A percentile compares a stretch with the other conserved stretches of the same genome.
Conservation (phyloP, 2,329 filamentous ascomycete genomes). For the Beauveria asiatica region DNA sequence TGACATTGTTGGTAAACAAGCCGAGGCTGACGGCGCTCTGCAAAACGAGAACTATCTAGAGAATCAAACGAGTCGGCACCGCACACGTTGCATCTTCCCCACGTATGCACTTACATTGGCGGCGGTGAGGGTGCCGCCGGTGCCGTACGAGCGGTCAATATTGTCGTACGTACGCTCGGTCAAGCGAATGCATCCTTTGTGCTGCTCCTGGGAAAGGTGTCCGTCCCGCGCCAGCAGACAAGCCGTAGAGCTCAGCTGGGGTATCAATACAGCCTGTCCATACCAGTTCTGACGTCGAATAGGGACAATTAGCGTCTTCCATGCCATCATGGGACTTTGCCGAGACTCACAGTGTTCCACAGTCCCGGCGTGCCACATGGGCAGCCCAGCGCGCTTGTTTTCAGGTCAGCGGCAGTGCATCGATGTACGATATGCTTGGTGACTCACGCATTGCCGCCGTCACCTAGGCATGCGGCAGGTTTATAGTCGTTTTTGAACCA, state of each 20-base stretch:
- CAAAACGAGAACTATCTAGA: slow-evolving; percentile 17
- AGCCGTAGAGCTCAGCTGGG: slow-evolving; percentile 16
- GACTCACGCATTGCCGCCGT: slow-evolving; percentile 15
- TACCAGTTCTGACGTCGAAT: slow-evolving; percentile 17
- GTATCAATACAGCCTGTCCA: slow-evolving; percentile 17
- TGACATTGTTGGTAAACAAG: slow-evolving; percentile 16
- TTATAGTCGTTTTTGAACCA: slow-evolving; percentile 19
- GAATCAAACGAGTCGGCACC: not conserved
- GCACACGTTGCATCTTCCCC: no score
- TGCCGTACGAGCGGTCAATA: slow-evolving; percentile 15
- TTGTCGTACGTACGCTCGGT: slow-evolving; percentile 16
- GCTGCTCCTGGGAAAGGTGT: slow-evolving; percentile 13
- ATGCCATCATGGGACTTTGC: not conserved
- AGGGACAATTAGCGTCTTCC: not conserved
- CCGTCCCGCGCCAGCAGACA: slow-evolving; percentile 16
- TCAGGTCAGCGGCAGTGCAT: not conserved
- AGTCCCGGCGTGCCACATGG: slow-evolving; percentile 16
- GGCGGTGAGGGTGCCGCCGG: slow-evolving; percentile 15
- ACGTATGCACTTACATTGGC: slow-evolving; percentile 13
- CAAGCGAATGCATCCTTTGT: slow-evolving; percentile 16
- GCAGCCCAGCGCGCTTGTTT: slow-evolving; percentile 8
- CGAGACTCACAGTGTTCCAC: slow-evolving; percentile 15
- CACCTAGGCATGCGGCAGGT: slow-evolving; percentile 15
- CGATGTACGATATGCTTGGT: not conserved
- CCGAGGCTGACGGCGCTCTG: slow-evolving; percentile 18